These are phyloP conservation scores for Daucus carota DNA, from an alignment of 129 eudicot genomes.

Conservation along the genomic window DH1_v3.0 NC_030385.2:31060501-31061000, in stretches of 20 bases:
- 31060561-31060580: not conserved
- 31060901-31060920: not conserved
- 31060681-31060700: not conserved
- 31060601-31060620: not conserved
- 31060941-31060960: not conserved
- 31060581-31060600: not conserved
- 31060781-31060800: slow-evolving; percentile 72
- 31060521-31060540: too few relatives aligned
- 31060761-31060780: slow-evolving; percentile 90
- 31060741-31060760: slow-evolving; percentile 70
- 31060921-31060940: not conserved
- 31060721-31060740: slow-evolving; percentile 88
- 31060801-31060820: slow-evolving; percentile 77
- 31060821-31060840: slow-evolving; percentile 42
- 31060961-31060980: not conserved
- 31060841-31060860: not conserved
- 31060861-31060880: not conserved
- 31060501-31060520: too few relatives aligned
- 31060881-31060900: not conserved
- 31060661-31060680: not conserved
- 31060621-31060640: not conserved
- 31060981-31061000: not conserved
- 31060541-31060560: too few relatives aligned
- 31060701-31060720: slow-evolving; percentile 14
- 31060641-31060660: not conserved